These are phyloP conservation scores for Candida krabiensis DNA, from an alignment of 805 yeast species.

Conservation along the genomic window DNA sequence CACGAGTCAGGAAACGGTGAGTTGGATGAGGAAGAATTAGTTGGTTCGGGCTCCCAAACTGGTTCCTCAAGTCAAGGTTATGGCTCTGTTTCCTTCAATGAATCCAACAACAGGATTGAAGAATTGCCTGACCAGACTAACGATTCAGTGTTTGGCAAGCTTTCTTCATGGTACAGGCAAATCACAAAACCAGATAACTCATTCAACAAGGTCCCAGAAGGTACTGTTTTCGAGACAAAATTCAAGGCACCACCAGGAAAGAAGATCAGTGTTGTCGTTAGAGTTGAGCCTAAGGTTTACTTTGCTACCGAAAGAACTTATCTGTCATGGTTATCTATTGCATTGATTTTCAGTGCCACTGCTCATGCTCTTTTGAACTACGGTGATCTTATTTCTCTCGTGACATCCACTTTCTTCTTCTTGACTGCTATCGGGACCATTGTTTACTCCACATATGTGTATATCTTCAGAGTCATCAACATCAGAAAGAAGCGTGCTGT, in stretches of 20 bases:
- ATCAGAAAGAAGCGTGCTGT: slow-evolving; percentile 82
- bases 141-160: slow-evolving; percentile 16
- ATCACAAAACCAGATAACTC: slow-evolving; percentile 41
- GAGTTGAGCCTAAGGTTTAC: slow-evolving; percentile 98
- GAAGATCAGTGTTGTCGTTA: slow-evolving; percentile 85
- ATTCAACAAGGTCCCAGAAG: slow-evolving; percentile 59
- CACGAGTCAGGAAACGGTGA: slow-evolving; percentile 48
- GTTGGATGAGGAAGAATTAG: slow-evolving; percentile 64
- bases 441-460: slow-evolving; percentile 67
- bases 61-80: slow-evolving; percentile 12
- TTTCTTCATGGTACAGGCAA: slow-evolving; percentile 15
- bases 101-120: slow-evolving; percentile 30
- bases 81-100: slow-evolving; percentile 33
- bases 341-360: slow-evolving; percentile 83
- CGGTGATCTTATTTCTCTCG: slow-evolving; percentile 72
- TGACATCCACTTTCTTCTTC: slow-evolving; percentile 86
- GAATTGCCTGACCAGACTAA: slow-evolving; percentile 13
- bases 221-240: slow-evolving; percentile 59
- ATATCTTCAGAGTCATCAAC: slow-evolving; percentile 77
- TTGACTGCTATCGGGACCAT: slow-evolving; percentile 74
- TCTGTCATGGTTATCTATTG: slow-evolving; percentile 89
- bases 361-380: slow-evolving; percentile 84
- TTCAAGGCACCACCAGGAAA: slow-evolving; percentile 85
- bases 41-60: slow-evolving; percentile 32
- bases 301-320: slow-evolving; percentile 97